A percentile compares a stretch with the other conserved stretches of the same genome.
phyloP scores from a whole-genome alignment of 2,329 filamentous ascomycete species.

The Trematosphaeria pertusa region DNA sequence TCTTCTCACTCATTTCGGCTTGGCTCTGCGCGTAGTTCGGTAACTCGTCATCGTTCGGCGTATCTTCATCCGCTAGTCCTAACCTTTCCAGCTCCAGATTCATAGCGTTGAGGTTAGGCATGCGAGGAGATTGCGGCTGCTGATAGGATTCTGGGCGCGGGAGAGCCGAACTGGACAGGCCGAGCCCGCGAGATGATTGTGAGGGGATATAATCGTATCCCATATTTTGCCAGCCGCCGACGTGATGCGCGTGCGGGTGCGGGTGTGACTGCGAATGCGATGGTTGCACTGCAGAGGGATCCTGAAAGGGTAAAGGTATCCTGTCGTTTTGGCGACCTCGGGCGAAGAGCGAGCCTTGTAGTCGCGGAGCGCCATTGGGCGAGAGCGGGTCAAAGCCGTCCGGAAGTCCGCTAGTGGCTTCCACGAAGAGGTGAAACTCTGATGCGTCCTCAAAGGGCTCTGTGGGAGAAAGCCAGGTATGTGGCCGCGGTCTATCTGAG shows the following conservation, averaged over 20 bases:
- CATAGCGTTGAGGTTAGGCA: conserved; percentile 30
- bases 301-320: conserved; percentile 31
- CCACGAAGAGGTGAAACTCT: conserved; percentile 49
- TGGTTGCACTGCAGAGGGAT: conserved; percentile 21
- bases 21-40: conserved; percentile 58
- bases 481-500: conserved; percentile 34
- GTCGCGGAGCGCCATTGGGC: conserved; percentile 37
- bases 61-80: conserved; percentile 39
- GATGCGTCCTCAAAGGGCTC: conserved; percentile 44
- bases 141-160: conserved; percentile 19
- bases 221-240: conserved; percentile 37
- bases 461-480: conserved; percentile 43
- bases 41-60: conserved; percentile 48
- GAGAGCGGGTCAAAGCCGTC: conserved; percentile 39
- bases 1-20: conserved; percentile 51
- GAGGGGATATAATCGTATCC: conserved; percentile 25
- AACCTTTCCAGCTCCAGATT: conserved; percentile 41
- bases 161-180: conserved; percentile 21
- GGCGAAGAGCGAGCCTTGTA: conserved; percentile 44
- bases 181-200: background rate
- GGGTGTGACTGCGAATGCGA: too few relatives aligned
- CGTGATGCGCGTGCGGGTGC: conserved; percentile 12
- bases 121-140: conserved; percentile 18
- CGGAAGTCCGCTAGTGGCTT: conserved; percentile 46
- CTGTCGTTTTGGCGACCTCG: conserved; percentile 34